Evolutionary conservation across 768 basidiomycete genomes (phyloP), one percentile per base, ranked within the genome.

Genomic region (Suillus fuscotomentosus): DNA sequence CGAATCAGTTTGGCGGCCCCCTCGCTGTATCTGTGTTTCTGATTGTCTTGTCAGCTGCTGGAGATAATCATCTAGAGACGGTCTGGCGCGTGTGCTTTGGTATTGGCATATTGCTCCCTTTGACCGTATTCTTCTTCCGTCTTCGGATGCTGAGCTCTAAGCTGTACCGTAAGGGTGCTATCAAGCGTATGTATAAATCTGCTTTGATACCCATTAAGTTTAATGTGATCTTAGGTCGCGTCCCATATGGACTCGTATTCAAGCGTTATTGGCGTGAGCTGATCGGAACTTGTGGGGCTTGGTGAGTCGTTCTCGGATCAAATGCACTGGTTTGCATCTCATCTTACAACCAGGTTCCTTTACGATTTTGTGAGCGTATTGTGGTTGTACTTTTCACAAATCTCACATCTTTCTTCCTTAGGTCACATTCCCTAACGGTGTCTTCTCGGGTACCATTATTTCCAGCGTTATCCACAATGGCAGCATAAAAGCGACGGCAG

Each of bases 341-440:
- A 71, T 53, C 57, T 57, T 59, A 42, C 2, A 55, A 36, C 24
- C 59, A 87, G 86, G 87, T 88, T 88, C 75, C 79, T 89, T 48
- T 90, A 90, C 68, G 89, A 90, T 74, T 89, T 89, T 64, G 85
- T 83, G 68, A 65, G 71, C 50, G 10, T 27, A 17, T 34, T n/a
- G 20, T 7, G 60, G 5, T 55, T 8, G 36, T 34, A 4, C 27
- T n/a, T 56, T 47, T 67, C 14, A 17, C 62, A 22, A 38, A 62
- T 38, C 17, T 60, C 36, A n/a, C 10, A 14, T 56, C 41, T 27
- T 64, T 17, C 62, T 34, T n/a, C 14, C 3, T 63, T 38, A 86
- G 85, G 81, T 91, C 38, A 87, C 86, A 5, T 91, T 89, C 72
- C 90, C 88, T 0, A 90, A 90, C 67, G 88, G 88, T 20, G 85